Conservation (phyloP, 1,139 yeast genomes). For the Scheffersomyces parashehatae region DNA sequence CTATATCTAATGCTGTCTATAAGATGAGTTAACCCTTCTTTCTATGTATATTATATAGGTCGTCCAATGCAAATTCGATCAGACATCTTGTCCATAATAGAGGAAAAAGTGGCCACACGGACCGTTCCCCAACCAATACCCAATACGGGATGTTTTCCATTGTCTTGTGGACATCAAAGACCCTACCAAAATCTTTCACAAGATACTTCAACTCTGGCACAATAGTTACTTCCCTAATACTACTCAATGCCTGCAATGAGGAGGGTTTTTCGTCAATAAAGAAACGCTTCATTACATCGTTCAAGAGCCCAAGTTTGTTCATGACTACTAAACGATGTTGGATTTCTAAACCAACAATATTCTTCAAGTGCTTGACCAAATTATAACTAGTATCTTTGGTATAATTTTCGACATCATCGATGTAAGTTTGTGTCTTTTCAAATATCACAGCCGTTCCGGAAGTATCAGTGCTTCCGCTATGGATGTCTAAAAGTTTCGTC, state of each 20-base stretch:
- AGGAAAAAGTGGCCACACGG: conserved; percentile 92
- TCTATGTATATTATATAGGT: conserved; percentile 57
- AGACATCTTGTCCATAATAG: conserved; percentile 86
- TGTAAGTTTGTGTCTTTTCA: conserved; percentile 3
- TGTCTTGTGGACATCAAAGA: conserved; percentile 71
- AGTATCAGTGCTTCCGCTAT: conserved; percentile 1
- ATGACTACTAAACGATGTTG: conserved; percentile 82
- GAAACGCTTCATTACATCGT: conserved; percentile 69
- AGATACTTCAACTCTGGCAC: conserved; percentile 83
- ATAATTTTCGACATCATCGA: conserved; percentile 20
- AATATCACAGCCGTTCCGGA: conserved; percentile 3
- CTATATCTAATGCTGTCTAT: conserved; percentile 12
- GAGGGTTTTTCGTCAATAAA: conserved; percentile 89
- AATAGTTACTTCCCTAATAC: conserved; percentile 72
- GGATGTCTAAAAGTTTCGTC: conserved; percentile 3
- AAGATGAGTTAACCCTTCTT: conserved; percentile 20
- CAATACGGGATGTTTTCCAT: conserved; percentile 82
- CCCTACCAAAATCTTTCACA: conserved; percentile 65
- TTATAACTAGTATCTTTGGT: conserved; percentile 34
- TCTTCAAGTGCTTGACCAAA: conserved; percentile 35
- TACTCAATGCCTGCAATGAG: conserved; percentile 55
- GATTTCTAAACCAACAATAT: conserved; percentile 57
- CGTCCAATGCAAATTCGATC: conserved; percentile 86
- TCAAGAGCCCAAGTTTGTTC: conserved; percentile 75
- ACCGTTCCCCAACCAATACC: conserved; percentile 86